Conservation (phyloP, 352 stramenopile genomes). For the Aphanomyces astaci region DNA sequence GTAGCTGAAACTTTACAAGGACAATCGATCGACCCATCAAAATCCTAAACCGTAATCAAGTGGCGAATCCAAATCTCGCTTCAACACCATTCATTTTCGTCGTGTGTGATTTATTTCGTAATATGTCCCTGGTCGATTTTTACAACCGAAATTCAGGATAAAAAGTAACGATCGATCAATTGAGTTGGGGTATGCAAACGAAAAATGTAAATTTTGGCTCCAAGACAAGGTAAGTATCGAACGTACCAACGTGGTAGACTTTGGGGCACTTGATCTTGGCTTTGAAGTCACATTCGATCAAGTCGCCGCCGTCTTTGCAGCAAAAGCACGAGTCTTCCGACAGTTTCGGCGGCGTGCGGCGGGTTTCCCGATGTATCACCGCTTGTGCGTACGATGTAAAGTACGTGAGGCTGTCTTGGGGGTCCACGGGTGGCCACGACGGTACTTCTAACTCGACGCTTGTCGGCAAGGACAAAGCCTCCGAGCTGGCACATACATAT, state of each 20-base stretch:
- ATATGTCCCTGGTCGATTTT: too few species aligned
- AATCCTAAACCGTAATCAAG: neutral
- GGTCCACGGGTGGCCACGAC: neutral
- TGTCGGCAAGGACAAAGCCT: neutral
- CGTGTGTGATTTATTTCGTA: too few species aligned
- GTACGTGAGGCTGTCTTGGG: slow-evolving; percentile 13
- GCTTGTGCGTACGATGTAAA: neutral
- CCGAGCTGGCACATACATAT: too few species aligned
- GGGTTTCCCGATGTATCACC: slow-evolving; percentile 8
- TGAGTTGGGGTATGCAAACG: too few species aligned
- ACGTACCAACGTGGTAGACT: slow-evolving; percentile 69
- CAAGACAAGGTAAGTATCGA: too few species aligned
- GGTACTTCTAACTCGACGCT: neutral
- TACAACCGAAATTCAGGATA: too few species aligned
- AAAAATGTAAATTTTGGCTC: too few species aligned
- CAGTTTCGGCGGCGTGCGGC: neutral
- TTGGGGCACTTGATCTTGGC: slow-evolving; percentile 49
- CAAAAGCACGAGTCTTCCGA: slow-evolving; percentile 80
- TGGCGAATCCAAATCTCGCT: too few species aligned
- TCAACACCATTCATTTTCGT: too few species aligned
- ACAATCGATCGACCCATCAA: neutral
- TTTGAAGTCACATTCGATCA: slow-evolving; percentile 75
- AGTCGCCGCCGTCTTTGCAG: slow-evolving; percentile 72
- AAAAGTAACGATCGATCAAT: too few species aligned
- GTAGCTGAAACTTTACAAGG: too few species aligned